phyloP scores from a whole-genome alignment of 768 basidiomycete genomes.

The Fomitopsis pulvina region DNA sequence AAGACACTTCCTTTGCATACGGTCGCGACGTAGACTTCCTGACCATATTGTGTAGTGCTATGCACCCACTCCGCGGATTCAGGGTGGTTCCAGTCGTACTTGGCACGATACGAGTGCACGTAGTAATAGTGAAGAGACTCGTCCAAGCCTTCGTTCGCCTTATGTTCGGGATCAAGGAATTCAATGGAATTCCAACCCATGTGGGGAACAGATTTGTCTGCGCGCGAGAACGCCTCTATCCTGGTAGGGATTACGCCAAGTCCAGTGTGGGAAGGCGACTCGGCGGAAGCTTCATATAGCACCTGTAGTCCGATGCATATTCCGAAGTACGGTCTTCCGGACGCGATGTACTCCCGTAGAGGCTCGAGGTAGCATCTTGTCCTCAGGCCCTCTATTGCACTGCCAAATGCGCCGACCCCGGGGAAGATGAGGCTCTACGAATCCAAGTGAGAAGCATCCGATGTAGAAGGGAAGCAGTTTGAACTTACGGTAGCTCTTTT shows the following conservation, averaged over 20 bases:
- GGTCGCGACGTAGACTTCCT: conserved; percentile 82
- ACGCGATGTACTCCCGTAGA: conserved; percentile 72
- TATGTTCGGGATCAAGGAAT: conserved; percentile 38
- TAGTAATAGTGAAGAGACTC: conserved; percentile 83
- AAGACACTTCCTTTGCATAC: conserved; percentile 83
- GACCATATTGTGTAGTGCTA: conserved; percentile 90
- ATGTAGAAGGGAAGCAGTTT: conserved; percentile 4
- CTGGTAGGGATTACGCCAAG: conserved; percentile 77
- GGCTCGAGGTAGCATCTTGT: conserved; percentile 73
- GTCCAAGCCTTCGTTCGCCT: conserved; percentile 40
- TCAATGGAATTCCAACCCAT: conserved; percentile 94
- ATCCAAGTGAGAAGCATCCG: conserved; percentile 8
- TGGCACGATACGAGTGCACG: conserved; percentile 91
- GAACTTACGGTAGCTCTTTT: conserved; percentile 69
- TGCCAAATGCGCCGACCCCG: conserved; percentile 90
- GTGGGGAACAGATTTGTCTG: conserved; percentile 88
- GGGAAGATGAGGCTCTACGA: conserved; percentile 89
- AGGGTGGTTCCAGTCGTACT: conserved; percentile 54
- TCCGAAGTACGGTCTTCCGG: conserved; percentile 91
- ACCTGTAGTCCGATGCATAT: conserved; percentile 99
- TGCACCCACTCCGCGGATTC: conserved; percentile 71
- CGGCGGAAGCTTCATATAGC: conserved; percentile 81
- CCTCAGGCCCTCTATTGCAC: conserved; percentile 73
- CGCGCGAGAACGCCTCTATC: conserved; percentile 66
- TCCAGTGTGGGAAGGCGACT: conserved; percentile 63